Evolutionary conservation across 2,329 filamentous ascomycete genomes (phyloP), one percentile per base, ranked within the genome.

Genomic region (Moelleriella libera): DNA sequence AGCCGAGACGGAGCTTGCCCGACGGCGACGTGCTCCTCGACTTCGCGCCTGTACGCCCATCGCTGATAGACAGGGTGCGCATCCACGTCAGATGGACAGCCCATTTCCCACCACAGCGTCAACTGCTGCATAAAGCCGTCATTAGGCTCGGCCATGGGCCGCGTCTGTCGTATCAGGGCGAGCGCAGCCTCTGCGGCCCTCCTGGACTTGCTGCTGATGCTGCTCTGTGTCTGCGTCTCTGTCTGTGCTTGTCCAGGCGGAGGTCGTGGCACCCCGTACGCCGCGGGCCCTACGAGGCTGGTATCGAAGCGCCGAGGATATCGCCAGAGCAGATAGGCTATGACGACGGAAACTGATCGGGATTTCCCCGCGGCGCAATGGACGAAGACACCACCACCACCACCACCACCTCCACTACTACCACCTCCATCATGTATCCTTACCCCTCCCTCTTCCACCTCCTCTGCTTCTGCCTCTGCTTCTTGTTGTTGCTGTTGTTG

Each of bases 281-380:
- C 44, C 12, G 51, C 46, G n/a, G 54, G 50, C 11, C 59, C 54
- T 10, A 64, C 52, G 51, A 62, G 46, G 53, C 70, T 62, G 32
- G 63, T 59, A 50, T 65, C 62, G 56, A 78, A 78, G 47, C 70
- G 71, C 37, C 71, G 62, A 5, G 78, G 75, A 54, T 79, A 72
- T 55, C 75, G 76, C 64, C 77, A 81, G 53, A 97, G 83, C 45
- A 97, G 71, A 64, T 89, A 97, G 51, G 92, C 90, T 49, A 94
- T 76, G 47, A 87, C 76, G 54, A 86, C 78, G 32, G 88, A 83
- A 54, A 90, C 85, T 44, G 90, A 97, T 50, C 92, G 85, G 34
- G 89, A 96, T 67, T 94, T 94, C 47, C 92, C 92, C 81, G 95
- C 95, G 28, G 88, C 90, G 73, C 92, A 95, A 67, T 76, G 72